A percentile compares a stretch with the other conserved stretches of the same genome.
Evolutionary conservation across 495 filamentous ascomycete species (phyloP).

Genomic region (Xylaria flabelliformis): DNA sequence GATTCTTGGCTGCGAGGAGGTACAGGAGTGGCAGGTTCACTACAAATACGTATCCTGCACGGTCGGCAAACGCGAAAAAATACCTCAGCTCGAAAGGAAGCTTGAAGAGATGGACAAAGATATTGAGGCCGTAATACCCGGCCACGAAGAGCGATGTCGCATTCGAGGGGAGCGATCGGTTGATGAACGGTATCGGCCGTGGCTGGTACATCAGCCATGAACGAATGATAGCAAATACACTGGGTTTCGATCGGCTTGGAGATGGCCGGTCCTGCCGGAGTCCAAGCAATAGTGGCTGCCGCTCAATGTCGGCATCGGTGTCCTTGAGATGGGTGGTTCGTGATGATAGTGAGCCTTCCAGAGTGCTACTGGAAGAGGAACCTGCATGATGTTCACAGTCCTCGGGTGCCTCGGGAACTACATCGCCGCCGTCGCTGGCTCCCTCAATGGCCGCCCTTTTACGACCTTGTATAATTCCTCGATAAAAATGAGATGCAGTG

Average conservation of each 20-base stretch:
- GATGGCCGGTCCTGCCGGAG: conserved; percentile 7
- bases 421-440: background rate
- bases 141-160: conserved; percentile 56
- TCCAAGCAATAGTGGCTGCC: conserved; percentile 34
- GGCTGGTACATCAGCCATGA: conserved; percentile 61
- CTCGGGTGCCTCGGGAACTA: conserved; percentile 25
- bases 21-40: conserved; percentile 68
- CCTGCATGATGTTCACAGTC: conserved; percentile 31
- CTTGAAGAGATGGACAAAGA: conserved; percentile 61
- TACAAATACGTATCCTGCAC: conserved; percentile 59
- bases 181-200: conserved; percentile 57
- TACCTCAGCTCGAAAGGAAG: conserved; percentile 51
- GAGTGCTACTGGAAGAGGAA: conserved; percentile 38
- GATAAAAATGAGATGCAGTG: conserved; percentile 37
- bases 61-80: conserved; percentile 63
- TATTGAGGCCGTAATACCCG: conserved; percentile 58
- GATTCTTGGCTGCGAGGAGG: conserved; percentile 68
- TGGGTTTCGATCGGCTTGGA: conserved; percentile 9
- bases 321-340: conserved; percentile 30
- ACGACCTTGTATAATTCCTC: conserved; percentile 28
- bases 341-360: conserved; percentile 33
- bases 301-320: conserved; percentile 31
- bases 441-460: conserved; percentile 34
- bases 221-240: conserved; percentile 28
- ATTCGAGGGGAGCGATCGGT: conserved; percentile 61